These are phyloP conservation scores for Yamadazyma blattariae DNA, from an alignment of 1,139 yeast species.

Conservation along the genomic window DNA sequence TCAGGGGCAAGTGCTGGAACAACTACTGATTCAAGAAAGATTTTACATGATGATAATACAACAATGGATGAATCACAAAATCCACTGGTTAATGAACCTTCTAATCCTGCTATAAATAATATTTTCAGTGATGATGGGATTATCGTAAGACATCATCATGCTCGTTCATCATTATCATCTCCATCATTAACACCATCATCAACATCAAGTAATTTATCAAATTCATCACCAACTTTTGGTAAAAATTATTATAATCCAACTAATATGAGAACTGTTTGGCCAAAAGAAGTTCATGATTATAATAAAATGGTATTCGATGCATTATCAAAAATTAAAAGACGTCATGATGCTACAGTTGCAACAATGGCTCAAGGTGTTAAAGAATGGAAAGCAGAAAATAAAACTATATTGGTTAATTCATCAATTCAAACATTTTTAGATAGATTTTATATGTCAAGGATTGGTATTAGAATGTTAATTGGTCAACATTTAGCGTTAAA, in stretches of 20 bases:
- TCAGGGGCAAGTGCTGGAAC: constrained; percentile 3
- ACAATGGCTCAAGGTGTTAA: constrained; percentile 92
- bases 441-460: constrained; percentile 80
- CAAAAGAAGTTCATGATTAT: constrained; percentile 71
- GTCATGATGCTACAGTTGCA: constrained; percentile 93
- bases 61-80: constrained; percentile 21
- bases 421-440: constrained; percentile 77
- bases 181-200: constrained; percentile 4
- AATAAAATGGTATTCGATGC: constrained; percentile 67
- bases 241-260: constrained; percentile 63
- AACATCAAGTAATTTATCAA: constrained; percentile 6
- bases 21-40: constrained; percentile 9
- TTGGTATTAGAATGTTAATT: constrained; percentile 85
- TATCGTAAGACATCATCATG: constrained; percentile 33
- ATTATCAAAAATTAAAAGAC: constrained; percentile 65
- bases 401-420: constrained; percentile 50
- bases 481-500: constrained; percentile 86
- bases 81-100: constrained; percentile 29
- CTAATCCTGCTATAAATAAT: constrained; percentile 42
- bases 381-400: constrained; percentile 72
- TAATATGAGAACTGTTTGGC: constrained; percentile 56
- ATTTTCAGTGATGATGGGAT: constrained; percentile 55
- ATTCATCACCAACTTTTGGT: constrained; percentile 40
- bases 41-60: constrained; percentile 15
- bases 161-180: constrained; percentile 1